Conservation (phyloP, 2,329 filamentous ascomycete species). For the Aspergillus persii region DNA sequence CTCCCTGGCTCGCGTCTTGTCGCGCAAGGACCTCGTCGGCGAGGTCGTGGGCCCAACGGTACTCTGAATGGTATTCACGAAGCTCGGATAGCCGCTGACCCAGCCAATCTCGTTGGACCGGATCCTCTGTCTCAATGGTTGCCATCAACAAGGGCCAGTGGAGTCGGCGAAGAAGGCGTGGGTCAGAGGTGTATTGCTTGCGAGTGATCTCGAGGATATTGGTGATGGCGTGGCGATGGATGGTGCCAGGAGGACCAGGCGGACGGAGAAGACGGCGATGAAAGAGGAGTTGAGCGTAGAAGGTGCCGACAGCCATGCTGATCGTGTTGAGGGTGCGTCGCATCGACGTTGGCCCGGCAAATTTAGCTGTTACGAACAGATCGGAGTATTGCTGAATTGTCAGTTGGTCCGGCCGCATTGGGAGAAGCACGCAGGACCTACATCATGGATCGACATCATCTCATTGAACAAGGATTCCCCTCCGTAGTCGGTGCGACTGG, state of each 20-base stretch:
- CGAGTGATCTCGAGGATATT: conserved; percentile 33
- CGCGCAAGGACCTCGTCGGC: conserved; percentile 28
- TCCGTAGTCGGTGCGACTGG: conserved; percentile 11
- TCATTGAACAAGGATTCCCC: conserved; percentile 23
- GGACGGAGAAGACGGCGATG: conserved; percentile 32
- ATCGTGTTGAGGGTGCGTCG: conserved; percentile 37
- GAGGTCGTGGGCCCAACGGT: conserved; percentile 28
- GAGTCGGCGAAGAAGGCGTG: conserved; percentile 30
- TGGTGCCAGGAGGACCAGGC: conserved; percentile 13
- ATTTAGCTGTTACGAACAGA: conserved; percentile 35
- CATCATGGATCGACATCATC: conserved; percentile 27
- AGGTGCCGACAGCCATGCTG: conserved; percentile 33
- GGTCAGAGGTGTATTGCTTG: conserved; percentile 32
- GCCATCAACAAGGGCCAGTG: conserved; percentile 37
- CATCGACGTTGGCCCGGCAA: conserved; percentile 27
- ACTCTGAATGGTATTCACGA: conserved; percentile 29
- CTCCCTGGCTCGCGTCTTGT: conserved; percentile 24
- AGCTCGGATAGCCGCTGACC: conserved; percentile 30
- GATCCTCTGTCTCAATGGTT: conserved; percentile 31
- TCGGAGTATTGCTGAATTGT: conserved; percentile 34
- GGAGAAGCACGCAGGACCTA: conserved; percentile 6
- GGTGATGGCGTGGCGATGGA: conserved; percentile 28
- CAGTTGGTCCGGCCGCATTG: background rate
- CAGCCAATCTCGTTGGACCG: conserved; percentile 30
- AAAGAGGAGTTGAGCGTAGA: conserved; percentile 33